Evolutionary conservation across 192 early-diverging fungal genomes (phyloP), one percentile per base, ranked within the genome.

Genomic region (Phlyctochytrium planicorne): DNA sequence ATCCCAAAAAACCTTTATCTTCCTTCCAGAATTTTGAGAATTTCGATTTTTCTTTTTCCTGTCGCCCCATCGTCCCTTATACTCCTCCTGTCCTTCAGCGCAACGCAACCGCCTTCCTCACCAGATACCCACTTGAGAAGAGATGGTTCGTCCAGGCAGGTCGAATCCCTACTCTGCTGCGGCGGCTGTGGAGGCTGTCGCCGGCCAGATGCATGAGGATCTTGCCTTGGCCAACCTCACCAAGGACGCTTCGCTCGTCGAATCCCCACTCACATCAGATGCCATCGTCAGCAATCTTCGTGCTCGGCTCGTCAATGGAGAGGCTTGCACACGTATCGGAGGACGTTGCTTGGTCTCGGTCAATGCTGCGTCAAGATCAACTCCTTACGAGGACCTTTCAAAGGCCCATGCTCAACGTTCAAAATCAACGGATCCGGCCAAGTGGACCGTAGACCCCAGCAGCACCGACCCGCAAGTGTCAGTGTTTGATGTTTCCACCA

Each of bases 401-500:
- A 91, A 93, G 50, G 75, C 91, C 2, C 91, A 93, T 71, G 88
- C 91, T 40, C 59, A 1, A 57, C 31, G 53, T 17, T 16, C n/a
- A 2, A 34, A 2, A 34, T 14, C 27, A 14, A 34, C 53, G 16
- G 24, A 14, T 32, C 34, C 27, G 50, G 24, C 23, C 23, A 62
- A 10, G 71, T 59, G 53, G 69, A 12, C 2, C n/a, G 53, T 2
- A 10, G 62, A 23, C 37, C 30, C 29, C 37, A 34, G 23, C 80
- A 77, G 10, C 67, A 78, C 73, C 70, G 78, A 68, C 74, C 80
- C 62, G 61, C 70, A 32, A 67, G 86, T 94, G n/a, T 94, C 96
- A 66, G 85, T 91, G 4, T 95, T 93, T 79, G 90, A 92, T 17
- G 69, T 93, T 52, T 90, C 93, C 17, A 84, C 91, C 29, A 84